A percentile compares a stretch with the other conserved stretches of the same genome.
phyloP scores from a whole-genome alignment of 345 rosid genomes.

The Hypericum perforatum region DNA sequence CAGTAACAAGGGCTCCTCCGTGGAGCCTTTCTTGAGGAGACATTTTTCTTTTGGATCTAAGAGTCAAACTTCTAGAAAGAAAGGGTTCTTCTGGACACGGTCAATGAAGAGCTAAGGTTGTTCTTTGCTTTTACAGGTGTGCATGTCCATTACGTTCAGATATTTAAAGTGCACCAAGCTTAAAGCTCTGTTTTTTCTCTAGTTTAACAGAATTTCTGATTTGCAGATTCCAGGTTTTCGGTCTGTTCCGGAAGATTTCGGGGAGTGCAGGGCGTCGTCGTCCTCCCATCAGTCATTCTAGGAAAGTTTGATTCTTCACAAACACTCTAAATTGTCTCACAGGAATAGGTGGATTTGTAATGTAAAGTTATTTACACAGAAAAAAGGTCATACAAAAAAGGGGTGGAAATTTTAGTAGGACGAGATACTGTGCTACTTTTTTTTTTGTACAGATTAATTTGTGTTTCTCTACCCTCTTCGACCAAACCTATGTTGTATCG shows the following conservation, averaged over 20 bases:
- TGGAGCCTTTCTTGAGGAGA: slow-evolving; percentile 56
- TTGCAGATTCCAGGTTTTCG: too few species aligned
- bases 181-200: too few species aligned
- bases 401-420: background rate
- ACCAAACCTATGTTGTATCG: background rate
- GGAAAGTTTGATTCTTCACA: background rate
- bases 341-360: slow-evolving; percentile 1
- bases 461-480: background rate
- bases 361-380: background rate
- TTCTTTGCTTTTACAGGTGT: slow-evolving; percentile 23
- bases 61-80: slow-evolving; percentile 44
- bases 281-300: too few species aligned
- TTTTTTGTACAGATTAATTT: slow-evolving; percentile 1
- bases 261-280: too few species aligned
- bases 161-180: background rate
- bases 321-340: background rate
- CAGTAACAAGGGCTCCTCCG: slow-evolving; percentile 44
- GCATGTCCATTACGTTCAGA: slow-evolving; percentile 7
- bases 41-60: slow-evolving; percentile 79
- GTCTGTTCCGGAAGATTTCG: too few species aligned
- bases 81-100: slow-evolving; percentile 83
- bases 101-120: slow-evolving; percentile 60
- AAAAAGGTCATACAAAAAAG: background rate
- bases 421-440: background rate
- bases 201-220: too few species aligned